Evolutionary conservation across 176 grass and related monocot species (phyloP), one percentile per base, ranked within the genome.

Genomic region (Oryza glaberrima): DNA sequence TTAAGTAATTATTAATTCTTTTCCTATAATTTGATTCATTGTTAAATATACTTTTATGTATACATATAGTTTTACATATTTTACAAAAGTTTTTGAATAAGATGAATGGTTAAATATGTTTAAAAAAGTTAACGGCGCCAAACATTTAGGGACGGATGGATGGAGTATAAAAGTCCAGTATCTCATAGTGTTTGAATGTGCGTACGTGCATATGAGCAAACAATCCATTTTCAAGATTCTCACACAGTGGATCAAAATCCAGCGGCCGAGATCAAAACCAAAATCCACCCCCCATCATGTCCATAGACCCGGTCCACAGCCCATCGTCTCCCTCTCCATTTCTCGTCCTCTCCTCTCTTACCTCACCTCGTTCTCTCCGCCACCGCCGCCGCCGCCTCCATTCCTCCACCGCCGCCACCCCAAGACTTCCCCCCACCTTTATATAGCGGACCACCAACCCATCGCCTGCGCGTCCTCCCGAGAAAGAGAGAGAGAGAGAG

Each of bases 291-390:
- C 22, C 4, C 40, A 41, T 41, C 5, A 17, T 64, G 41, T 22
- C 30, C n/a, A 40, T 70, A 46, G 16, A n/a, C 72, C 82, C 2
- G 6, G 67, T 64, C 36, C 73, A 76, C 81, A 41, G 14, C 54
- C 35, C 35, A 36, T 54, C 52, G 73, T 66, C 73, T 66, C 43
- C 2, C 43, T 2, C 67, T 30, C 79, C 47, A 49, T 68, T 72
- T 83, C 12, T 67, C 38, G 14, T 56, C 88, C 77, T 73, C 43
- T 44, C 43, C 1, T 0, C 40, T 8, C 88, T 74, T 30, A 3
- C 13, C 61, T 47, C 69, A 35, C 80, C 80, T 87, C 79, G 80
- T 79, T 83, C 68, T 75, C 84, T 86, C 84, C 88, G 88, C 30
- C 30, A 32, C 84, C 88, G 60, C 84, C 88, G 60, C 68, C 74